phyloP scores from a whole-genome alignment of 108 stramenopile genomes.

The Skeletonema tropicum region DNA sequence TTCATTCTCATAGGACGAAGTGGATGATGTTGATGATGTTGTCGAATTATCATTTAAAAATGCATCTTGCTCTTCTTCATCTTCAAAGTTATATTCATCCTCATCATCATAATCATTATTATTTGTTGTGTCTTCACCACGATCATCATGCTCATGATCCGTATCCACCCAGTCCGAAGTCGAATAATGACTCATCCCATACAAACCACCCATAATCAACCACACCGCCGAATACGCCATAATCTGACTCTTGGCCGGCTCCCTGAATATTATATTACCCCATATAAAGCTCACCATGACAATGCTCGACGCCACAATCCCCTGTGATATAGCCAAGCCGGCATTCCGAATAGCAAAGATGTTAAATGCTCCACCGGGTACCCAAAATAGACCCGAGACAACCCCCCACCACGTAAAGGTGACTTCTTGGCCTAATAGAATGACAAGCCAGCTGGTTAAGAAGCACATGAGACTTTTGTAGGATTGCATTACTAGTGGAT shows the following conservation, averaged over 20 bases:
- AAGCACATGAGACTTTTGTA: slow-evolving; percentile 59
- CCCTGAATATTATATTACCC: slow-evolving; percentile 74
- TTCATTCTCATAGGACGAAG: not conserved
- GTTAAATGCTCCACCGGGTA: slow-evolving; percentile 69
- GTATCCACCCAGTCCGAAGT: slow-evolving; percentile 13
- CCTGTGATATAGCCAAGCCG: slow-evolving; percentile 80
- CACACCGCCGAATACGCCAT: slow-evolving; percentile 52
- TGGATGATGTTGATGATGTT: not conserved
- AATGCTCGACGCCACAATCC: slow-evolving; percentile 70
- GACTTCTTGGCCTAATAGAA: slow-evolving; percentile 39
- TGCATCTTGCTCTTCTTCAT: slow-evolving; percentile 25
- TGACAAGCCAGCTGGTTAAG: slow-evolving; percentile 44
- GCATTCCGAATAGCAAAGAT: slow-evolving; percentile 83
- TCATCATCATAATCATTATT: not conserved
- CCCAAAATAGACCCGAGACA: slow-evolving; percentile 68
- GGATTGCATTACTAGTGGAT: slow-evolving; percentile 53
- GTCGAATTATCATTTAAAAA: not conserved
- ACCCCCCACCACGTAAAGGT: slow-evolving; percentile 60
- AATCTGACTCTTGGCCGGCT: slow-evolving; percentile 34
- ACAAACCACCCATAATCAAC: slow-evolving; percentile 56
- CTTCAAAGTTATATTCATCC: slow-evolving; percentile 5
- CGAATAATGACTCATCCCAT: slow-evolving; percentile 80
- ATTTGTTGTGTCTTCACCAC: not conserved
- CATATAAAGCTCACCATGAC: slow-evolving; percentile 84
- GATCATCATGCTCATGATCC: not conserved